These are phyloP conservation scores for Simmondsia chinensis DNA, from an alignment of 148 eudicot species.

Conservation along the genomic window DNA sequence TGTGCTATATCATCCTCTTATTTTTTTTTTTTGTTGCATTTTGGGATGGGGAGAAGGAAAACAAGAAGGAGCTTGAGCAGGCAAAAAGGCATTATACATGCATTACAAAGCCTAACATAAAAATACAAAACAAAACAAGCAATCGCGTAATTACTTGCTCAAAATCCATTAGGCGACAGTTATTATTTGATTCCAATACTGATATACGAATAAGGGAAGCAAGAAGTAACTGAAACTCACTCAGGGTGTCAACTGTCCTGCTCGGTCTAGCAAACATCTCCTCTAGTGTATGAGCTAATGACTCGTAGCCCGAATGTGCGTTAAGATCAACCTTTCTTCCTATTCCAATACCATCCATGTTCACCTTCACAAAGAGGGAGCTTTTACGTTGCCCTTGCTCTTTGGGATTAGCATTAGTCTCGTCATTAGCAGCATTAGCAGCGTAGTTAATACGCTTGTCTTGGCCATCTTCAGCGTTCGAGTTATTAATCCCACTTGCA, in stretches of 20 bases:
- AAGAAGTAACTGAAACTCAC: slow-evolving; percentile 35
- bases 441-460: slow-evolving; percentile 22
- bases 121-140: too few species aligned
- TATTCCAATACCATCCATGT: slow-evolving; percentile 78
- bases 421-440: slow-evolving; percentile 17
- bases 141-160: too few species aligned
- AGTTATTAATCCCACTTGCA: slow-evolving; percentile 30
- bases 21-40: too few species aligned
- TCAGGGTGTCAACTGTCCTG: slow-evolving; percentile 22
- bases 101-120: too few species aligned
- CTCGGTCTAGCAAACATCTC: slow-evolving; percentile 58
- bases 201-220: not conserved
- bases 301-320: slow-evolving; percentile 67
- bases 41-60: too few species aligned
- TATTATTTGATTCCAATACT: too few species aligned
- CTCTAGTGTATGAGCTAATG: slow-evolving; percentile 56
- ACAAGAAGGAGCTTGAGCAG: too few species aligned
- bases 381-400: slow-evolving; percentile 26
- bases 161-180: too few species aligned
- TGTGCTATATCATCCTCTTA: too few species aligned
- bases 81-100: too few species aligned
- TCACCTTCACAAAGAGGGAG: slow-evolving; percentile 77
- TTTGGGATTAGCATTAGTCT: slow-evolving; percentile 15
- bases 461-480: slow-evolving; percentile 29
- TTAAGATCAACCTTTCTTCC: slow-evolving; percentile 92